Evolutionary conservation across 2,329 filamentous ascomycete species (phyloP).

Genomic region (Chrysosporium queenslandicum): DNA sequence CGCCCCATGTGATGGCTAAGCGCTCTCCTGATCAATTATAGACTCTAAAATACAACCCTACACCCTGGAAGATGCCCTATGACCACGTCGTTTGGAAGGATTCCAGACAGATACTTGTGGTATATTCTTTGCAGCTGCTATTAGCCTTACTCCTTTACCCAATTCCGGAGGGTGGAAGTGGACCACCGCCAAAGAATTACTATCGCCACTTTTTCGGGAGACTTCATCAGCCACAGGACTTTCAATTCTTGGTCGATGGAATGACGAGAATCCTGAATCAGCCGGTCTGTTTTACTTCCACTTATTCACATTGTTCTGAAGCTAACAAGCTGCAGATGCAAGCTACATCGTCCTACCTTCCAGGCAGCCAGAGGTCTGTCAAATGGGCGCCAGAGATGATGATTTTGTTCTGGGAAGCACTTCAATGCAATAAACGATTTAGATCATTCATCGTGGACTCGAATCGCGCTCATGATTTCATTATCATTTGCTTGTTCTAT

Average conservation of each 20-base stretch:
- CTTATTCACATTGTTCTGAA: not conserved
- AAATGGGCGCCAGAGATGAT: constrained; percentile 92
- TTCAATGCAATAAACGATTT: constrained; percentile 96
- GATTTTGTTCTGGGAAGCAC: constrained; percentile 93
- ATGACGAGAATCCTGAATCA: constrained; percentile 90
- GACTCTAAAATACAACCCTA: constrained; percentile 92
- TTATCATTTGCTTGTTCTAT: constrained; percentile 84
- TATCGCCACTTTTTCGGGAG: constrained; percentile 88
- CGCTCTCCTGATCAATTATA: constrained; percentile 28
- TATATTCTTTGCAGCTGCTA: constrained; percentile 85
- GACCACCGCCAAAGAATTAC: constrained; percentile 67
- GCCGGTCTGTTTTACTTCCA: constrained; percentile 47
- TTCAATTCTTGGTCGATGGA: constrained; percentile 92
- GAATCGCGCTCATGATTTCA: constrained; percentile 82
- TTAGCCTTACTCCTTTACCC: constrained; percentile 77
- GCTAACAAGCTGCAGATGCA: constrained; percentile 49
- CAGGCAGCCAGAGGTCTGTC: constrained; percentile 66
- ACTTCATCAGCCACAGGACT: constrained; percentile 86
- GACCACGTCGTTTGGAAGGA: constrained; percentile 88
- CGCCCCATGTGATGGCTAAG: not conserved
- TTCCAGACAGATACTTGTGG: constrained; percentile 78
- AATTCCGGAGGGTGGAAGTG: constrained; percentile 63
- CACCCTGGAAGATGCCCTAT: constrained; percentile 86
- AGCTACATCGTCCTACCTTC: constrained; percentile 77
- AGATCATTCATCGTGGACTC: constrained; percentile 95